These are phyloP conservation scores for Pulveroboletus sp. DNA, from an alignment of 768 basidiomycete species.

Conservation along the genomic window DNA sequence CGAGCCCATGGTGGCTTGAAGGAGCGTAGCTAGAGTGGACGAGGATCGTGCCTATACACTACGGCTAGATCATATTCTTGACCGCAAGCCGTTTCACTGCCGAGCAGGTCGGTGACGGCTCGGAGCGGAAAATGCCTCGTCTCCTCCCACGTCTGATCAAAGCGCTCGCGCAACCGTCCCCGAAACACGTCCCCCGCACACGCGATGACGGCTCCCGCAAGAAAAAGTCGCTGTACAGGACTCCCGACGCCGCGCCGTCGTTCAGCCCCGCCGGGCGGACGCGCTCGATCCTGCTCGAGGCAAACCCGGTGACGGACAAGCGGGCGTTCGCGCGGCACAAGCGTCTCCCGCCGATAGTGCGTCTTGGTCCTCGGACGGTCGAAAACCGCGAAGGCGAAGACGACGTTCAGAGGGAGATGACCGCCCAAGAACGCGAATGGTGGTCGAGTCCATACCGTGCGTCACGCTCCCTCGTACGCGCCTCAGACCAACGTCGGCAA, in stretches of 20 bases:
- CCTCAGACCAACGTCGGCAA: not conserved
- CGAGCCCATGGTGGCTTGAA: constrained; percentile 22
- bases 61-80: too few species aligned
- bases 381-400: constrained; percentile 17
- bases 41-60: too few species aligned
- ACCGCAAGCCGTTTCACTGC: too few species aligned
- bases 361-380: constrained; percentile 28
- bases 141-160: constrained; percentile 62
- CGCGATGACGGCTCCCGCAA: constrained; percentile 11
- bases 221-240: constrained; percentile 36
- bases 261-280: constrained; percentile 41
- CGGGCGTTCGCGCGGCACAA: constrained; percentile 54
- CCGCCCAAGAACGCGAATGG: constrained; percentile 56
- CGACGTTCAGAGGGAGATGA: constrained; percentile 56
- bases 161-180: constrained; percentile 32
- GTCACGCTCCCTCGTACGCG: constrained; percentile 11
- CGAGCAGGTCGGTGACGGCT: too few species aligned
- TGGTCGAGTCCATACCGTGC: constrained; percentile 76
- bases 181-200: constrained; percentile 12
- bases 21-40: constrained; percentile 34
- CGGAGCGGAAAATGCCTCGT: constrained; percentile 52
- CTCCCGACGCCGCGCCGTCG: constrained; percentile 37
- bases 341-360: constrained; percentile 46
- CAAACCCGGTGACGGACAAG: constrained; percentile 54
- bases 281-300: constrained; percentile 60